Conservation (phyloP, 2,329 filamentous ascomycete species). For the Epichloe sylvatica region DNA sequence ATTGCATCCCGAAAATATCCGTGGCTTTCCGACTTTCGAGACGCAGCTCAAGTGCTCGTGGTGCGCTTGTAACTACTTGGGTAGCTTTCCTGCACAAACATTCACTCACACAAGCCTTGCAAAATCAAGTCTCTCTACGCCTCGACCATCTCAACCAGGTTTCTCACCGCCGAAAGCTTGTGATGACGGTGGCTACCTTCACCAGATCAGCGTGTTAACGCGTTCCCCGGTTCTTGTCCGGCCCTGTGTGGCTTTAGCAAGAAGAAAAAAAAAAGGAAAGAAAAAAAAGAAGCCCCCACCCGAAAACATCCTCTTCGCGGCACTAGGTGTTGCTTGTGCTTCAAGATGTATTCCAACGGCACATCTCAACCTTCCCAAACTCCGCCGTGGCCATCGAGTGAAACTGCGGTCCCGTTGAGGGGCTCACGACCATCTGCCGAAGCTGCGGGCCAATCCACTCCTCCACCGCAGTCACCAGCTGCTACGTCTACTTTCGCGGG, state of each 20-base stretch:
- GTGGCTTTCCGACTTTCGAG: neutral
- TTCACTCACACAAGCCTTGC: neutral
- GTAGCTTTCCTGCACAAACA: neutral
- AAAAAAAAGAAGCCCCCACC: neutral
- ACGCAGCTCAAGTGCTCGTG: neutral
- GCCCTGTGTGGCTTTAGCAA: neutral
- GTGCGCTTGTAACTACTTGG: neutral
- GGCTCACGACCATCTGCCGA: constrained; percentile 3
- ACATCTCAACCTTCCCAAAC: constrained; percentile 2
- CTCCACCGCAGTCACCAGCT: neutral
- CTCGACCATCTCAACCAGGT: neutral
- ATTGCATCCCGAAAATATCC: neutral
- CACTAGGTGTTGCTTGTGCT: neutral
- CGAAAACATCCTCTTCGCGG: neutral
- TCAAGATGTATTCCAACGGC: constrained; percentile 8
- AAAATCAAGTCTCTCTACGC: neutral
- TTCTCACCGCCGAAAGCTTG: constrained; percentile 3
- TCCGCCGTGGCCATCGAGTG: constrained; percentile 5
- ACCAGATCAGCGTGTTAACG: constrained; percentile 3
- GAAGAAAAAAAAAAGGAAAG: neutral
- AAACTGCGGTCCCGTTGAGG: constrained; percentile 4
- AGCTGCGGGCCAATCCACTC: neutral
- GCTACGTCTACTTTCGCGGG: constrained; percentile 2
- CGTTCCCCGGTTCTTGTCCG: neutral
- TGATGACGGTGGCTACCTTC: constrained; percentile 3